Base-by-base conservation (phyloP, 2,329 filamentous ascomycete genomes). In the Dactylellina cionopaga region DNA sequence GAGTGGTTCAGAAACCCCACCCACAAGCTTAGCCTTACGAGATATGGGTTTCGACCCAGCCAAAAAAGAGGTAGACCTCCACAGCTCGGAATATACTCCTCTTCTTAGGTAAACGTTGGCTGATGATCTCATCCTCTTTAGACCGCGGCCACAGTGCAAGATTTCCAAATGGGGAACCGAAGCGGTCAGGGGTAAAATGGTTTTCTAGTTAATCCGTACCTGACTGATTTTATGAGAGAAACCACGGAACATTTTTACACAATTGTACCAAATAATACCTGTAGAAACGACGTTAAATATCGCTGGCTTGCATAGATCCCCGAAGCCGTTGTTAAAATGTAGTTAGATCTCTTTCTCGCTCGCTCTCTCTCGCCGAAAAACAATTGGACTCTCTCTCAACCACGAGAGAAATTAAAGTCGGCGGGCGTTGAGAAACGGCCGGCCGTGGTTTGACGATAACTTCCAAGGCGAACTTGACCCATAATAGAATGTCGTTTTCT, bases 81-180 rank as follows among this genome's bases (percentile, higher is more conserved):
- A 63, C 58, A 49, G 9, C 31, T 39, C 39, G 37, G 29, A 56
- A 29, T 65, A 56, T 49, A 17, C n/a, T 47, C 29, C 49, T 49
- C 49, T 11, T 41, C 41, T 41, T 22, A 19, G 47, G 25, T 39
- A 56, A 65, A 43, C 37, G 60, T 47, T 31, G 27, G 24, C 58
- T 27, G 62, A 66, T 51, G 62, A 66, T 66, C 62, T 66, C 62
- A 66, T 66, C 43, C 62, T 39, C 41, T 58, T 56, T 33, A 10
- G 43, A 56, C 24, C 11, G 11, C 51, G n/a, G 24, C 15, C 37
- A 43, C 31, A 39, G 41, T 49, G 41, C 44, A 31, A 63, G 33
- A 31, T 43, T 27, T 35, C 58, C 25, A 24, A 52, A 47, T 64
- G 17, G 47, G 46, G 47, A 43, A 43, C 13, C 19, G 17, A 54